Conservation (phyloP, 768 basidiomycete species). For the Baorangia bicolor region DNA sequence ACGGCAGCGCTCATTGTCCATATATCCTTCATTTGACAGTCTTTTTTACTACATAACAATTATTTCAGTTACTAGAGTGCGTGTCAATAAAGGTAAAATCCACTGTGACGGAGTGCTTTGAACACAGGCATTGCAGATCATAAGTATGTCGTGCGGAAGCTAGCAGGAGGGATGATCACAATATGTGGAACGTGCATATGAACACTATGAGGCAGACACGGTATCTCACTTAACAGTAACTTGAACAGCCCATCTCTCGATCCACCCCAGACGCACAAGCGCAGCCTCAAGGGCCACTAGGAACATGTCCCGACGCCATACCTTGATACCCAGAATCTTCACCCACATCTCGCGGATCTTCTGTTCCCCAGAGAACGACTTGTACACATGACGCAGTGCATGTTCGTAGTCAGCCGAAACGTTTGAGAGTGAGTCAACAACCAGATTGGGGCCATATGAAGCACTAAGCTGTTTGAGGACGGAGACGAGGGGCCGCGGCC, state of each 20-base stretch:
- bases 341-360: slow-evolving; percentile 11
- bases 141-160: no score
- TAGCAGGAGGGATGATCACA: not conserved
- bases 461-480: slow-evolving; percentile 38
- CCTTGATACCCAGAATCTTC: slow-evolving; percentile 30
- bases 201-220: not conserved
- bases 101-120: not conserved
- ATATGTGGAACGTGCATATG: not conserved
- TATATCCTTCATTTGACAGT: not conserved
- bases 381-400: slow-evolving; percentile 8
- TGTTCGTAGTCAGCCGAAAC: slow-evolving; percentile 37
- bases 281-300: slow-evolving; percentile 52
- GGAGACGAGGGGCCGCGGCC: slow-evolving; percentile 37
- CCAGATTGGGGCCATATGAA: slow-evolving; percentile 19
- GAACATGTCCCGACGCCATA: slow-evolving; percentile 50
- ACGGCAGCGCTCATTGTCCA: no score
- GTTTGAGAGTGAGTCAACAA: slow-evolving; percentile 39
- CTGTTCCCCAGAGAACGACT: slow-evolving; percentile 9
- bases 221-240: slow-evolving; percentile 16
- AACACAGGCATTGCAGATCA: not conserved
- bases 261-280: slow-evolving; percentile 42
- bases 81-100: not conserved
- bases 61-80: not conserved
- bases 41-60: not conserved
- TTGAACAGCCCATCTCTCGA: slow-evolving; percentile 47